Evolutionary conservation across 192 early-diverging fungal genomes (phyloP), one percentile per base, ranked within the genome.

Genomic region (Rhizophagus clarus): DNA sequence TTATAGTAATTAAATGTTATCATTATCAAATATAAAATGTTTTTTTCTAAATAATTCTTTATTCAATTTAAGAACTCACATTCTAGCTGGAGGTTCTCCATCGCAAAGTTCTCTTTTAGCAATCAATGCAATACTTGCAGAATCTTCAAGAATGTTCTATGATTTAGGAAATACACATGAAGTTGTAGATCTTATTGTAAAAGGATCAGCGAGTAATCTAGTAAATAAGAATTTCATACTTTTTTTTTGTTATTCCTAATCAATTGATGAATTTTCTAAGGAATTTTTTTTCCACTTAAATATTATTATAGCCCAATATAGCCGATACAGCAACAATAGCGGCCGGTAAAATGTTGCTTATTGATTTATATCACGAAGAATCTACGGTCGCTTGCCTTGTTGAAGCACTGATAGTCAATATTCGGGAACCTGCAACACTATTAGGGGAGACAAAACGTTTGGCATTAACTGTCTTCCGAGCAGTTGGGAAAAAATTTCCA

Each of bases 321-420:
- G 75, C 88, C 32, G 87, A 88, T 56, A 87, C 88, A 5, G 88
- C 85, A 4, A 88, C 90, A 29, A 79, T 92, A 47, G 82, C 83
- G 0, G 84, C 86, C 20, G 87, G 91, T 60, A 92, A 92, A 80
- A 76, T 89, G 5, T 72, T 91, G 28, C 76, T 82, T 45, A 82
- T 32, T 22, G 84, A 90, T 31, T 82, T 89, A 68, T 88, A 89
- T 79, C 83, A 89, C 26, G 83, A 81, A 28, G 80, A 80, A 31
- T 79, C 84, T 17, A 42, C 84, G 45, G 84, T 84, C 66, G 74
- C 81, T 32, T 74, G 81, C 68, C 42, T 88, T 61, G 29, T 79
- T 15, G 45, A 75, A 24, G 64, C 77, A 42, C 72, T 88, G 64
- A 66, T 78, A 15, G 68, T 76, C 71, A 78, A 83, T 37, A 80